Evolutionary conservation across 1,139 yeast species (phyloP), one percentile per base, ranked within the genome.

Genomic region (Kodamaea anthophila): DNA sequence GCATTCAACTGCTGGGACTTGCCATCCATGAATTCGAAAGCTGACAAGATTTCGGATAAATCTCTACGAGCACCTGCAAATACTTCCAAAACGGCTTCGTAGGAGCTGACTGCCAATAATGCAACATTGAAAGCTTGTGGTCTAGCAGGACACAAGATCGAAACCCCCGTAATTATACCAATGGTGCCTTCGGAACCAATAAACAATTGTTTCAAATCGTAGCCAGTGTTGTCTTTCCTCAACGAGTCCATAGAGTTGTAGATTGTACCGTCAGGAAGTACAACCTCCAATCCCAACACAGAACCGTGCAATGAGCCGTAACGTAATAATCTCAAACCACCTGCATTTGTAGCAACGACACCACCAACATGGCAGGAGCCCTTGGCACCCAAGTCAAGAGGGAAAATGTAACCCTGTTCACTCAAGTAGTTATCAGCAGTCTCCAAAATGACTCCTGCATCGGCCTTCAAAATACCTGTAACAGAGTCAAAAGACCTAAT

Each of bases 331-430:
- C 97, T 70, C 45, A 88, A 68, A 0, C 98, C 98, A 48, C 98
- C 97, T 5, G 98, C 97, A 52, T 88, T 88, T 12, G 96, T 87
- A 5, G 97, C 95, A 23, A 86, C 94, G 35, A 80, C 85, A 38
- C 97, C 98, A 41, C 97, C 97, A 40, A 88, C 81, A 45, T 86
- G 94, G 55, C 98, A 88, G 3, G 96, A 86, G 11, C 98, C 98
- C 60, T 88, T 88, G 27, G 98, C 97, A 31, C 98, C 98, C 37
- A 88, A 65, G 52, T 88, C 98, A 29, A 88, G 66, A 14, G 98
- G 98, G 70, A 88, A 88, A 33, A 88, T 83, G 57, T 82, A 84
- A 3, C 94, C 95, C 14, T 75, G 62, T 39, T 86, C 94, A 13
- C 82, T 78, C 37, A 91, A 62, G 49, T 57, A 85, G 40, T 71